Percentiles rank a stretch among this genome's conserved stretches.
Evolutionary conservation across 208 protist species (phyloP).

Genomic region (Crithidia thermophila): DNA sequence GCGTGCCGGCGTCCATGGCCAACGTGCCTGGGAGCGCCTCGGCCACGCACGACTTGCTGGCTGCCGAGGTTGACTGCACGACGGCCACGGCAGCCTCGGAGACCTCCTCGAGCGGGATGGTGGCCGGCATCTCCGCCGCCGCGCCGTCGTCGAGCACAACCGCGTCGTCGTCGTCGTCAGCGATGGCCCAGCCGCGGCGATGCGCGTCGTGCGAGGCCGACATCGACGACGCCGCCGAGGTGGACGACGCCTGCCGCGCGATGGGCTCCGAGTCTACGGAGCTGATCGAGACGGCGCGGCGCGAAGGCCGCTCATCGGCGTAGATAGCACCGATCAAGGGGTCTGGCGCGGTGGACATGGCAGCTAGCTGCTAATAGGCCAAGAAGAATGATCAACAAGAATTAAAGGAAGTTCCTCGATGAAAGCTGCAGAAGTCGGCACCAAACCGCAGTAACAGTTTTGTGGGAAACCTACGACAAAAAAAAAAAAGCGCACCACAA

Average conservation of each 20-base stretch:
- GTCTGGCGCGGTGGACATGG: constrained; percentile 16
- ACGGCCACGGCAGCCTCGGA: constrained; percentile 60
- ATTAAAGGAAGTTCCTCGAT: too few species aligned
- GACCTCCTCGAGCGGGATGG: constrained; percentile 46
- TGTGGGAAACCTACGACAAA: too few species aligned
- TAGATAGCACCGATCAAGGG: constrained; percentile 26
- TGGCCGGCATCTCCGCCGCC: constrained; percentile 1
- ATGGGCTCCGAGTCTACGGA: constrained; percentile 85
- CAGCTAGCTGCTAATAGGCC: too few species aligned
- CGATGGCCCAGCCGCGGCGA: constrained; percentile 3
- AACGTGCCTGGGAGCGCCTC: constrained; percentile 44
- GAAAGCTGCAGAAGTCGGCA: too few species aligned
- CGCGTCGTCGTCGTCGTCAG: constrained; percentile 28
- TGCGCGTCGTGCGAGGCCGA: neutral
- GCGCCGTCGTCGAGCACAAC: constrained; percentile 20
- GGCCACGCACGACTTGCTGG: constrained; percentile 43
- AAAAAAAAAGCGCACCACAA: too few species aligned
- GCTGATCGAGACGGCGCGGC: constrained; percentile 71
- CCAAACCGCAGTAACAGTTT: too few species aligned
- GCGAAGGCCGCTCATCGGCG: constrained; percentile 39
- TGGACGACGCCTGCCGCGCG: constrained; percentile 20
- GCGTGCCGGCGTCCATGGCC: constrained; percentile 67
- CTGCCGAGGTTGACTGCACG: constrained; percentile 36
- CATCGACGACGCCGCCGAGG: constrained; percentile 11
- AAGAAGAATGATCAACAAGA: too few species aligned